phyloP scores from a whole-genome alignment of 805 yeast species.

The Schwanniomyces vanrijiae region DNA sequence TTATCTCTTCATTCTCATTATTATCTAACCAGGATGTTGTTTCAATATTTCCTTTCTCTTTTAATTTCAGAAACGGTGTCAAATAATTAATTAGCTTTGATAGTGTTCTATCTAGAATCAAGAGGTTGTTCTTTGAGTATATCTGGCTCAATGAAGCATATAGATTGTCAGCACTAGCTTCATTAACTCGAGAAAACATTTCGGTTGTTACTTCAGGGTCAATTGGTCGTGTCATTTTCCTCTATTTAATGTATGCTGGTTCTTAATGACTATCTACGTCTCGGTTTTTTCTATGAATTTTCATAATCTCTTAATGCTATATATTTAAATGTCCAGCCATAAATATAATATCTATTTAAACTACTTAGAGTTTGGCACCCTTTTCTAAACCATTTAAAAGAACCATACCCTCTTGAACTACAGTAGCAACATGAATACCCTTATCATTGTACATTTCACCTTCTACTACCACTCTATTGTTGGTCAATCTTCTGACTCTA shows the following conservation, averaged over 20 bases:
- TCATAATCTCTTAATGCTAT: background rate
- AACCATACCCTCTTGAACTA: slow-evolving; percentile 66
- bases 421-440: slow-evolving; percentile 56
- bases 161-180: slow-evolving; percentile 18
- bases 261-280: background rate
- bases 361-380: slow-evolving; percentile 12
- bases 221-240: background rate
- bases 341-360: background rate
- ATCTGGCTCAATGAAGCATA: slow-evolving; percentile 19
- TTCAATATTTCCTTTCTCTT: slow-evolving; percentile 49
- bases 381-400: slow-evolving; percentile 18
- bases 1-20: slow-evolving; percentile 7
- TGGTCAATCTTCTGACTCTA: slow-evolving; percentile 47
- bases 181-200: slow-evolving; percentile 12
- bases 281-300: background rate
- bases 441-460: slow-evolving; percentile 55
- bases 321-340: background rate
- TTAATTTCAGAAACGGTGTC: slow-evolving; percentile 55
- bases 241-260: background rate
- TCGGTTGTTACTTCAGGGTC: background rate
- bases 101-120: slow-evolving; percentile 47
- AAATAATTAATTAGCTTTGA: slow-evolving; percentile 52
- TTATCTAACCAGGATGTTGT: slow-evolving; percentile 48
- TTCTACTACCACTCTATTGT: slow-evolving; percentile 54
- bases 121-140: slow-evolving; percentile 24